Evolutionary conservation across 768 basidiomycete genomes (phyloP).

Genomic region (Lentinus tigrinus): DNA sequence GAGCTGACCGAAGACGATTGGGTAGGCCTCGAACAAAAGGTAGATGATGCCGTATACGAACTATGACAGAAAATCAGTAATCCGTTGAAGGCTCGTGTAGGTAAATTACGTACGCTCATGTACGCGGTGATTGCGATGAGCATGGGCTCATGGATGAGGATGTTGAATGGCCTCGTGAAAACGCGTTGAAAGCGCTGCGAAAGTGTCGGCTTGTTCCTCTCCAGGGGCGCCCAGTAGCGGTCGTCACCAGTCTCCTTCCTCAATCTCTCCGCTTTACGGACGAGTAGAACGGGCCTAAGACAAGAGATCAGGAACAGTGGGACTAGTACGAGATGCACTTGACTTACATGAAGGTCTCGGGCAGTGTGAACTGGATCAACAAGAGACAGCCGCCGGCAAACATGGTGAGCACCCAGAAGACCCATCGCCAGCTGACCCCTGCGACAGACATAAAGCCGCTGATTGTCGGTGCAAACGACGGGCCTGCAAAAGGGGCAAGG

Average conservation of each 20-base stretch:
- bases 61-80: slow-evolving; percentile 26
- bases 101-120: slow-evolving; percentile 46
- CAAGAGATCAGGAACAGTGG: not conserved
- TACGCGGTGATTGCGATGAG: slow-evolving; percentile 58
- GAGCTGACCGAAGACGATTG: slow-evolving; percentile 55
- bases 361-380: slow-evolving; percentile 53
- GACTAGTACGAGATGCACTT: not conserved
- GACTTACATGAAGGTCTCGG: slow-evolving; percentile 56
- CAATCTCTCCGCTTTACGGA: slow-evolving; percentile 46
- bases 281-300: slow-evolving; percentile 54
- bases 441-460: slow-evolving; percentile 39
- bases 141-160: slow-evolving; percentile 67
- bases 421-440: slow-evolving; percentile 58
- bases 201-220: slow-evolving; percentile 41
- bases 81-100: not conserved
- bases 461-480: slow-evolving; percentile 37
- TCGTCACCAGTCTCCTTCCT: slow-evolving; percentile 53
- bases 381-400: slow-evolving; percentile 55
- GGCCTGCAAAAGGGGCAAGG: slow-evolving; percentile 57
- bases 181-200: slow-evolving; percentile 46
- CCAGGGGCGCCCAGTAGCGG: slow-evolving; percentile 52
- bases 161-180: slow-evolving; percentile 57
- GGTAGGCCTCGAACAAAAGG: slow-evolving; percentile 62
- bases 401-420: slow-evolving; percentile 62
- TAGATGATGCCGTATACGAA: slow-evolving; percentile 67